Evolutionary conservation across 1,284 basidiomycete species (phyloP), one percentile per base, ranked within the genome.

Genomic region (Phlebopus sp.): DNA sequence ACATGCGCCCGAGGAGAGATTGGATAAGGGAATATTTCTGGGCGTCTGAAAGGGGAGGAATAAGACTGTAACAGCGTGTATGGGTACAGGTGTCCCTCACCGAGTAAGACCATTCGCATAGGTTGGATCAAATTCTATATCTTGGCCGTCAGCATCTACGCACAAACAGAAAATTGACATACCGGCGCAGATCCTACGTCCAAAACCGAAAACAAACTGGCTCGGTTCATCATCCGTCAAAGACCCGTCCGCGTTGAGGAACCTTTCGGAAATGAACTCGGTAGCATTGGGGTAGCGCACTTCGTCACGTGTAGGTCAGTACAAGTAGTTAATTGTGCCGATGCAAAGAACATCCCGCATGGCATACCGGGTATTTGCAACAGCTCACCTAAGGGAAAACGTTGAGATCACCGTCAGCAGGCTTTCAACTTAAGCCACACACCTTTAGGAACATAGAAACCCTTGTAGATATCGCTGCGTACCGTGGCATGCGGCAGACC

Each of bases 71-170:
- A 8, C 8, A 25, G 25, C 25, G 8, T 8, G 8, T 25, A 25
- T 25, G 8, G 25, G 8, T 8, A 25, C 25, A 25, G 25, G 8
- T 8, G 8, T 25, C 25, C 25, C 53, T 35, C 37, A 63, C 58
- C 49, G 54, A 38, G 49, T 5, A 3, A 55, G 1, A 30, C 50
- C 51, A 2, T 46, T 52, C 30, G n/a, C n/a, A n/a, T n/a, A n/a
- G n/a, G n/a, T n/a, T n/a, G n/a, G n/a, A n/a, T n/a, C n/a, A n/a
- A n/a, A n/a, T n/a, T n/a, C 19, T n/a, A 59, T 38, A 3, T 56
- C 59, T 1, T 47, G 49, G 3, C 50, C 61, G 6, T 55, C 30
- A n/a, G n/a, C n/a, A n/a, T n/a, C n/a, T n/a, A 38, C 9, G n/a
- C 5, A 15, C 4, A 17, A 30, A 13, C 13, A 8, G 14, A 19